Evolutionary conservation across 805 yeast species (phyloP).

Genomic region (Yarrowia divulgata): DNA sequence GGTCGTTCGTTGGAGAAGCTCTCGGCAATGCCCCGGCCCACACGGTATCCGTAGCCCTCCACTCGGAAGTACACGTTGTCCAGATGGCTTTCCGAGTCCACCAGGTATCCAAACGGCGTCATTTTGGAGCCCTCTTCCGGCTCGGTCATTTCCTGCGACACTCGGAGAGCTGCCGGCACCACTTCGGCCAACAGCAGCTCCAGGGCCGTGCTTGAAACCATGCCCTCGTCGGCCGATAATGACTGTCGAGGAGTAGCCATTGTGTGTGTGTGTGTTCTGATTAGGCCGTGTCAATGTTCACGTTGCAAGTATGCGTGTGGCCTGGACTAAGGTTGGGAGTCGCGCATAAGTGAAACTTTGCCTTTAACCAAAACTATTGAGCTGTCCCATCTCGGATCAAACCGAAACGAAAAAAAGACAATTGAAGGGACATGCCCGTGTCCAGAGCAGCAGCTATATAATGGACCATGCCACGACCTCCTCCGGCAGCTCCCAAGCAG

Average conservation of each 20-base stretch:
- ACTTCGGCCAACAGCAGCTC: slow-evolving; percentile 77
- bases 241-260: slow-evolving; percentile 31
- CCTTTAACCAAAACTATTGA: not conserved
- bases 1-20: slow-evolving; percentile 51
- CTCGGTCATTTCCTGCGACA: slow-evolving; percentile 58
- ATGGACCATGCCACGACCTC: slow-evolving; percentile 12
- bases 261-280: not conserved
- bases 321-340: slow-evolving; percentile 12
- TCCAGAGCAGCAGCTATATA: slow-evolving; percentile 2
- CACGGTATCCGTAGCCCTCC: slow-evolving; percentile 72
- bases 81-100: slow-evolving; percentile 43
- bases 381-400: slow-evolving; percentile 15
- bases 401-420: not conserved
- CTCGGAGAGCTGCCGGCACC: slow-evolving; percentile 73
- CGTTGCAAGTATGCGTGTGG: not conserved
- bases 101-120: slow-evolving; percentile 39
- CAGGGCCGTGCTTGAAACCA: slow-evolving; percentile 51
- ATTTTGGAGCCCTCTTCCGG: slow-evolving; percentile 41
- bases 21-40: slow-evolving; percentile 68
- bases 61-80: slow-evolving; percentile 66
- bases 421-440: not conserved
- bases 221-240: slow-evolving; percentile 28
- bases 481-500: not conserved
- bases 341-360: slow-evolving; percentile 22
- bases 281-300: slow-evolving; percentile 21